phyloP scores from a whole-genome alignment of 257 asterid genomes.

The Perilla frutescens region DNA sequence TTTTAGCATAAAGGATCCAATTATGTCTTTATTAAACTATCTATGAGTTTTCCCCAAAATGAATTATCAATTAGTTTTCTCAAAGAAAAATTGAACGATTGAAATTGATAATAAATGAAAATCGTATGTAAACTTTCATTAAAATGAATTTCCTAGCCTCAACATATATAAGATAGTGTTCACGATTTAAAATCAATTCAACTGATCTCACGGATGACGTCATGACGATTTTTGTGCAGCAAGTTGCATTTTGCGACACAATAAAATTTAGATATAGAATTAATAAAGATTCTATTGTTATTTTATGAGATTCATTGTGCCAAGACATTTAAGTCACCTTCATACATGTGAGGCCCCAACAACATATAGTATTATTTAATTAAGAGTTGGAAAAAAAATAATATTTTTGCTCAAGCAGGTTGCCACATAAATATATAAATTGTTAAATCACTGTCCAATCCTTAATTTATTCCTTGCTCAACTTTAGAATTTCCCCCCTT shows the following conservation, averaged over 20 bases:
- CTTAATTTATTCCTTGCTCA: neutral
- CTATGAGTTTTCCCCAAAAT: no score
- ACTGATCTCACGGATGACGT: conserved; percentile 33
- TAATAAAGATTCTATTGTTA: conserved; percentile 6
- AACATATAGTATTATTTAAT: neutral
- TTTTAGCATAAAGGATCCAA: no score
- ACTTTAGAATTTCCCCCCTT: neutral
- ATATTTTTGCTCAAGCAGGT: conserved; percentile 33
- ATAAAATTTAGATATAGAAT: conserved; percentile 12
- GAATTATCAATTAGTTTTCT: no score
- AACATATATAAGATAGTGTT: neutral
- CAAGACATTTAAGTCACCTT: neutral
- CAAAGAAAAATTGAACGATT: no score
- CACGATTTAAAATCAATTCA: neutral
- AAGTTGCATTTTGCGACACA: neutral
- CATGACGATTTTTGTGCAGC: conserved; percentile 34
- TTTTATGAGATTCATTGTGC: conserved; percentile 31
- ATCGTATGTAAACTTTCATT: no score
- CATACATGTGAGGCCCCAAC: conserved; percentile 17
- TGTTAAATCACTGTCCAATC: conserved; percentile 15
- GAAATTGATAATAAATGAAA: no score
- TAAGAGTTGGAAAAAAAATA: neutral
- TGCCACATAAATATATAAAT: conserved; percentile 35
- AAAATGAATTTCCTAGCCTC: no score
- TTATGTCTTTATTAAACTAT: no score